Evolutionary conservation across 2,329 filamentous ascomycete species (phyloP), one percentile per base, ranked within the genome.

Genomic region (Tolypocladium amazonense): DNA sequence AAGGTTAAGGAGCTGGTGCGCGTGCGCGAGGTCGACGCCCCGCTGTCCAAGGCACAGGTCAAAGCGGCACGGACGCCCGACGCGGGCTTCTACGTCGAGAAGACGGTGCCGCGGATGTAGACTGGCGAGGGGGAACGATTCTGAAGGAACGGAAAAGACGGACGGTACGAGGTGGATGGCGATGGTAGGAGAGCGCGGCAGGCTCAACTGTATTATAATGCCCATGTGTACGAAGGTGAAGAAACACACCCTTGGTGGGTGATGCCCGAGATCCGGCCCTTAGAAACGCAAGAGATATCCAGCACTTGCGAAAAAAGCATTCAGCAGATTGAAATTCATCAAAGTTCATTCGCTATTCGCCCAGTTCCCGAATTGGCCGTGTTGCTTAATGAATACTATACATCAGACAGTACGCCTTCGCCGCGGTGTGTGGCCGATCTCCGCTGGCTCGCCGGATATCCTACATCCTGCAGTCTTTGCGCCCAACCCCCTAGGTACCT

Each of bases 1-100:
- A 88, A 88, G 75, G 91, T 97, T 67, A 97, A 97, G 79, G 92
- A 97, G 77, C 79, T 97, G 63, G 90, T 97, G 54, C 81, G 84
- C 58, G 91, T 96, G 41, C 79, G 86, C 65, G 92, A 96, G 76
- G 90, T 95, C 53, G 85, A 87, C 39, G 72, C 76, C 62, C 73
- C 81, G 38, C 72, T 90, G 75, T 87, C 80, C 9, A 83, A 85
- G 70, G 74, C 76, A 59, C 84, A 96, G 77, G 81, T 96, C 69
- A 86, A 85, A 76, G 83, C 81, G 57, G 79, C 83, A 75, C 78
- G 92, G 73, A 85, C 81, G 73, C 91, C 92, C 3, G 89, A 93
- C 62, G 78, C 81, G 1, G 92, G 92, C 1, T 97, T 92, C 69
- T 93, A 86, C 67, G 71, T 96, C 62, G 90, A 96, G 81, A 87